Percentiles rank a stretch among this genome's conserved stretches.
phyloP scores from a whole-genome alignment of 2,329 filamentous ascomycete species.

The Lachnellula suecica region DNA sequence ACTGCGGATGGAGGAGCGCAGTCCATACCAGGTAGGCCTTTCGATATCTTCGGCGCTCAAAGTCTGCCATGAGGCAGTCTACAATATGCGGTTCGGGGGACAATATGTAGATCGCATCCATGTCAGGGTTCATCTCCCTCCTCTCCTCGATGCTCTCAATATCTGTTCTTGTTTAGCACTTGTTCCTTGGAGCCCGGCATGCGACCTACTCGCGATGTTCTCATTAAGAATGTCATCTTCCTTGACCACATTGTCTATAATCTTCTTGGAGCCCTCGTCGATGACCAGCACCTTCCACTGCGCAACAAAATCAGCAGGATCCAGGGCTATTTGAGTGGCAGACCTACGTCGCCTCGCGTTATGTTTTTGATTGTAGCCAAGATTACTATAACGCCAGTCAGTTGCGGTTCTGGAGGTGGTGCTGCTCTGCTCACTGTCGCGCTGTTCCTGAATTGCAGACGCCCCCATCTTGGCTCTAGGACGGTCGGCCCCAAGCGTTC shows the following conservation, averaged over 20 bases:
- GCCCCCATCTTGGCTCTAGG: slow-evolving; percentile 65
- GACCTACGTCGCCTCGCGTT: slow-evolving; percentile 75
- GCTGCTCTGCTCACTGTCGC: slow-evolving; percentile 57
- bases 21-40: slow-evolving; percentile 86
- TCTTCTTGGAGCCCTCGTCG: slow-evolving; percentile 78
- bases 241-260: slow-evolving; percentile 87
- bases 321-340: background rate
- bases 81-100: slow-evolving; percentile 85
- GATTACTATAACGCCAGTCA: slow-evolving; percentile 54
- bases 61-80: slow-evolving; percentile 90
- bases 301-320: slow-evolving; percentile 15
- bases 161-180: slow-evolving; percentile 52
- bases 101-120: slow-evolving; percentile 93
- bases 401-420: slow-evolving; percentile 5
- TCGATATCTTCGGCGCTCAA: slow-evolving; percentile 80
- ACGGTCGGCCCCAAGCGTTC: background rate
- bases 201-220: slow-evolving; percentile 81
- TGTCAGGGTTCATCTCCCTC: slow-evolving; percentile 78
- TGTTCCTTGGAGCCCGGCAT: background rate
- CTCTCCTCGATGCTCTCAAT: slow-evolving; percentile 92
- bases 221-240: slow-evolving; percentile 97
- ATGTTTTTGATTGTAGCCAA: slow-evolving; percentile 73
- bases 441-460: slow-evolving; percentile 84
- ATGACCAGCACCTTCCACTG: slow-evolving; percentile 97
- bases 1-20: slow-evolving; percentile 64